These are phyloP conservation scores for Drechslerella coelobrocha DNA, from an alignment of 2,329 filamentous ascomycete species.

Conservation along the genomic window DNA sequence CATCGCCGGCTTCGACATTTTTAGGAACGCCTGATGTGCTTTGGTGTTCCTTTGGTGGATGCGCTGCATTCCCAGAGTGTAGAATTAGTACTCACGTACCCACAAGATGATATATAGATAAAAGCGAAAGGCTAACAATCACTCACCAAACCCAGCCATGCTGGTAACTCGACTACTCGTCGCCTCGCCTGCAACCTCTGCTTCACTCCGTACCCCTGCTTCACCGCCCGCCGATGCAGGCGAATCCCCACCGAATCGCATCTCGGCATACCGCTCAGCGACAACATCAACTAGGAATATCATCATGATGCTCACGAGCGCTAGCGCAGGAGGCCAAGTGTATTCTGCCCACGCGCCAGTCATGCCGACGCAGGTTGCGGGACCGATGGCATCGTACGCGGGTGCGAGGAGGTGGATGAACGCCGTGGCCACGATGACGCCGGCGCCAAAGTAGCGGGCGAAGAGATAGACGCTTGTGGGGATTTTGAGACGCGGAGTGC, in stretches of 20 bases:
- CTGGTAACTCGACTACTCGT: slow-evolving; percentile 37
- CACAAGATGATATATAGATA: slow-evolving; percentile 2
- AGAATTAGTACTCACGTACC: background rate
- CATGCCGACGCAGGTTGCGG: slow-evolving; percentile 60
- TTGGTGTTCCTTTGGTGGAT: slow-evolving; percentile 13
- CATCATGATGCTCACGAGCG: slow-evolving; percentile 61
- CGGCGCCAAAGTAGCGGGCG: slow-evolving; percentile 76
- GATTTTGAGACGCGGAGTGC: slow-evolving; percentile 65
- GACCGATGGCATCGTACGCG: slow-evolving; percentile 64
- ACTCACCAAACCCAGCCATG: slow-evolving; percentile 47
- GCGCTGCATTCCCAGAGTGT: slow-evolving; percentile 17
- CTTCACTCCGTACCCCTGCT: slow-evolving; percentile 18
- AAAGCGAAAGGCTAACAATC: background rate
- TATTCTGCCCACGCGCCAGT: slow-evolving; percentile 64
- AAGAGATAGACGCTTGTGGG: slow-evolving; percentile 70
- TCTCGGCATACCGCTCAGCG: slow-evolving; percentile 63
- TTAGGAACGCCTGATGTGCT: background rate
- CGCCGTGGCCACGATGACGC: slow-evolving; percentile 74
- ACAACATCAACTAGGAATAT: slow-evolving; percentile 64
- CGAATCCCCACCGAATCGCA: slow-evolving; percentile 60
- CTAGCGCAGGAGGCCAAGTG: slow-evolving; percentile 64
- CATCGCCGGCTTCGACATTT: slow-evolving; percentile 5
- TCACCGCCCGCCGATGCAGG: slow-evolving; percentile 52
- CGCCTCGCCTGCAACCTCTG: slow-evolving; percentile 27
- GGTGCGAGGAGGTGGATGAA: slow-evolving; percentile 77